A percentile compares a stretch with the other conserved stretches of the same genome.
Conservation (phyloP, 495 filamentous ascomycete genomes). For the Penicillium bialowiezense region DNA sequence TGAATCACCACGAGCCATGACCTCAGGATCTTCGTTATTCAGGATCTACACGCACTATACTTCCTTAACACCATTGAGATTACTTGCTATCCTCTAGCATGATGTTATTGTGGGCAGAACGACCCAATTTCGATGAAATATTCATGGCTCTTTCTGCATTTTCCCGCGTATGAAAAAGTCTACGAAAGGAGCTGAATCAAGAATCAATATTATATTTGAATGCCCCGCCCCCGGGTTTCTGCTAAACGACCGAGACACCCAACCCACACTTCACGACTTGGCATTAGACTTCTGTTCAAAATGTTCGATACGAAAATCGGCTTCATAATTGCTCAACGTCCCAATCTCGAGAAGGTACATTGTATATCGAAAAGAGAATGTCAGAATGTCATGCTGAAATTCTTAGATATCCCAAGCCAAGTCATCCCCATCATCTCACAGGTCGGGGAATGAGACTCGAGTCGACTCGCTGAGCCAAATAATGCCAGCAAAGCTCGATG, state of each 20-base stretch:
- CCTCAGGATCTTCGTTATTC: not conserved
- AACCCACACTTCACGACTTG: not conserved
- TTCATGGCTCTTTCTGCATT: not conserved
- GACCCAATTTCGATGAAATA: not conserved
- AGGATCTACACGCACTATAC: not conserved
- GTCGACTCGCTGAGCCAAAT: no score
- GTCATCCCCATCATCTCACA: not conserved
- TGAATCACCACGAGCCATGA: no score
- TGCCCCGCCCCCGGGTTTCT: not conserved
- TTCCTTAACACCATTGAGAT: not conserved
- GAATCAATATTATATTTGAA: not conserved
- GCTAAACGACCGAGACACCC: not conserved
- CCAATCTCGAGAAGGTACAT: not conserved
- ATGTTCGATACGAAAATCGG: constrained; percentile 15
- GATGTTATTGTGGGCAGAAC: not conserved
- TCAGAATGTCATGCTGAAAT: not conserved
- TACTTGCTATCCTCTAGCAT: not conserved
- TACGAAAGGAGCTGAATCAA: no score
- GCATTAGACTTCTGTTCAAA: not conserved
- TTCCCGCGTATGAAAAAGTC: not conserved
- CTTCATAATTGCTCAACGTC: constrained; percentile 7
- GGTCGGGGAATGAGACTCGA: no score
- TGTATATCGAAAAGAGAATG: not conserved
- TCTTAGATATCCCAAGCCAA: not conserved
- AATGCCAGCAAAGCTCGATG: no score